A percentile compares a stretch with the other conserved stretches of the same genome.
Evolutionary conservation across 805 yeast genomes (phyloP).

Genomic region (Pichia eremophila): DNA sequence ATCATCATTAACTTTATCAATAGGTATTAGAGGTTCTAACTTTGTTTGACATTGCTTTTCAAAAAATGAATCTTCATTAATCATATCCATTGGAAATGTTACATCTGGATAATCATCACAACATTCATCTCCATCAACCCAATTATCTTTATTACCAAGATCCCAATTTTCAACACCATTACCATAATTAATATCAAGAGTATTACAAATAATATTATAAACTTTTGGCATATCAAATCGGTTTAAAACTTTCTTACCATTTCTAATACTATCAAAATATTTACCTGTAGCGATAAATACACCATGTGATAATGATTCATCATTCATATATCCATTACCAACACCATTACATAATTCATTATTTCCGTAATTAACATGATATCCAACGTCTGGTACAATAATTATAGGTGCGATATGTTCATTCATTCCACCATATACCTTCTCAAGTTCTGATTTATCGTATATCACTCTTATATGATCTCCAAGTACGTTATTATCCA

Average conservation of each 20-base stretch:
- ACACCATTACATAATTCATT: neutral
- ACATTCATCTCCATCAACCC: neutral
- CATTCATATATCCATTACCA: conserved; percentile 58
- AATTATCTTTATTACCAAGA: neutral
- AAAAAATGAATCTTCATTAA: conserved; percentile 30
- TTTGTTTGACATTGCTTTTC: neutral
- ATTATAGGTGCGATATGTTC: conserved; percentile 76
- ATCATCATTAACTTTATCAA: neutral
- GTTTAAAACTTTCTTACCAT: conserved; percentile 21
- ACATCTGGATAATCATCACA: conserved; percentile 53
- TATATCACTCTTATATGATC: neutral
- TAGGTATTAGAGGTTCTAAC: neutral
- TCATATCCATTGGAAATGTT: conserved; percentile 32
- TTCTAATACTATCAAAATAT: conserved; percentile 38
- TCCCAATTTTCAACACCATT: neutral
- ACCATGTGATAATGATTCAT: conserved; percentile 75
- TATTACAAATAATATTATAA: conserved; percentile 65
- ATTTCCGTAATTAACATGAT: neutral
- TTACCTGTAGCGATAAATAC: conserved; percentile 78
- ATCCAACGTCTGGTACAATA: conserved; percentile 74
- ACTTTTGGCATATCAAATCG: conserved; percentile 72
- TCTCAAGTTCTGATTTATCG: conserved; percentile 8
- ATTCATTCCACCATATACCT: conserved; percentile 47
- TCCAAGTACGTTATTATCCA: neutral
- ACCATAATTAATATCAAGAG: conserved; percentile 29